A percentile compares a stretch with the other conserved stretches of the same genome.
Conservation (phyloP, 1,139 yeast genomes). For the Debaryomyces coudertii region DNA sequence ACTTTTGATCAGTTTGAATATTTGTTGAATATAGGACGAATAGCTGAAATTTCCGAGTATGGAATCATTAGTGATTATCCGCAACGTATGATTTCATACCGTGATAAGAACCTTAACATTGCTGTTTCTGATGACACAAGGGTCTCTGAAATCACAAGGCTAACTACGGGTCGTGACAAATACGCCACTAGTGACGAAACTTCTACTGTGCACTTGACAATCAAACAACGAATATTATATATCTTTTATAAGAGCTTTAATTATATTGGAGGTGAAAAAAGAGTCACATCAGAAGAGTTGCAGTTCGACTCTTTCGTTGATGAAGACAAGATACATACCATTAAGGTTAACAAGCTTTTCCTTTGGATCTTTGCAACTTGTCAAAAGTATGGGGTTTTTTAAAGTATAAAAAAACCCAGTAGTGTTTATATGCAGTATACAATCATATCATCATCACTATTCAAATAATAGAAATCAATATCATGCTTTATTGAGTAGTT, state of each 20-base stretch:
- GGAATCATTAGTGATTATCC: constrained; percentile 72
- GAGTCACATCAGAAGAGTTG: constrained; percentile 26
- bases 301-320: constrained; percentile 29
- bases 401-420: constrained; percentile 1
- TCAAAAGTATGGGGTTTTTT: constrained; percentile 39
- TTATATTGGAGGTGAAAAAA: constrained; percentile 18
- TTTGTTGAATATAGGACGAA: constrained; percentile 31
- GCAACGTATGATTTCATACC: constrained; percentile 33
- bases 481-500: neutral
- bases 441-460: neutral
- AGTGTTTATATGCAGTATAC: constrained; percentile 1
- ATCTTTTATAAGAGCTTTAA: constrained; percentile 22
- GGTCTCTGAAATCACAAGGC: constrained; percentile 15
- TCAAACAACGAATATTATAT: constrained; percentile 25
- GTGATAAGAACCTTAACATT: constrained; percentile 2
- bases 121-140: constrained; percentile 10
- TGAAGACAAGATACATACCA: constrained; percentile 23
- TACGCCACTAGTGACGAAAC: constrained; percentile 4
- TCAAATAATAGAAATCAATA: neutral
- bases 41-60: constrained; percentile 33
- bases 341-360: constrained; percentile 21
- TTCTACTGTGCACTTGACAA: constrained; percentile 21
- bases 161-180: constrained; percentile 13
- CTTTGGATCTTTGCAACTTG: constrained; percentile 32
- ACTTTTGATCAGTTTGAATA: constrained; percentile 51